Conservation (phyloP, 2,329 filamentous ascomycete genomes). For the Colletotrichum sp. region DNA sequence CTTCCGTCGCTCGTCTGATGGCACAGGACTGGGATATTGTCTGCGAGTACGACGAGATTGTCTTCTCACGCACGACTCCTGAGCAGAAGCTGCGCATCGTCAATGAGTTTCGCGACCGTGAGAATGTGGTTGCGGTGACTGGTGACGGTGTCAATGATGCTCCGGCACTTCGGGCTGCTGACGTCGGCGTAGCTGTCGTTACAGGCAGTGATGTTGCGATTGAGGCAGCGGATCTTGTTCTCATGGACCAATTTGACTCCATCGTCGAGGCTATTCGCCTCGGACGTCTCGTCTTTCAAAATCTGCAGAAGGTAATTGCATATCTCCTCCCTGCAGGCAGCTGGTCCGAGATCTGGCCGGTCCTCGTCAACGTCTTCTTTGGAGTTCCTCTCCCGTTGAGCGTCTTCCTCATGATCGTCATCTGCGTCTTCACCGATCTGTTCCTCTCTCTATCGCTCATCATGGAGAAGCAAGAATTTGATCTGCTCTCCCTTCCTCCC, state of each 20-base stretch:
- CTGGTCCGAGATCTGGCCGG: not conserved
- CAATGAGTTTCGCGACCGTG: slow-evolving; percentile 55
- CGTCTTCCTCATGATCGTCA: not conserved
- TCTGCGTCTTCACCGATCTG: not conserved
- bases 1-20: not conserved
- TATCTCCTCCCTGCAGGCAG: not conserved
- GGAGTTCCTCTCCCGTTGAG: fast-evolving
- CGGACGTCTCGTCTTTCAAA: not conserved
- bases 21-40: not conserved
- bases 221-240: not conserved
- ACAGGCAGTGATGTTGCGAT: not conserved
- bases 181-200: not conserved
- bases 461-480: not conserved
- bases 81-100: slow-evolving; percentile 77
- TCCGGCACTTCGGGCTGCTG: not conserved
- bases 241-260: not conserved
- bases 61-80: slow-evolving; percentile 60
- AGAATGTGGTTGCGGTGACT: slow-evolving; percentile 68
- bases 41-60: not conserved
- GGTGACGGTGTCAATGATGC: slow-evolving; percentile 52
- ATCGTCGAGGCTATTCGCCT: not conserved
- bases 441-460: not conserved
- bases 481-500: fast-evolving
- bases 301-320: not conserved
- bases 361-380: not conserved